These are phyloP conservation scores for Eurotiales sp. DNA, from an alignment of 2,329 filamentous ascomycete species.

Conservation along the genomic window DNA sequence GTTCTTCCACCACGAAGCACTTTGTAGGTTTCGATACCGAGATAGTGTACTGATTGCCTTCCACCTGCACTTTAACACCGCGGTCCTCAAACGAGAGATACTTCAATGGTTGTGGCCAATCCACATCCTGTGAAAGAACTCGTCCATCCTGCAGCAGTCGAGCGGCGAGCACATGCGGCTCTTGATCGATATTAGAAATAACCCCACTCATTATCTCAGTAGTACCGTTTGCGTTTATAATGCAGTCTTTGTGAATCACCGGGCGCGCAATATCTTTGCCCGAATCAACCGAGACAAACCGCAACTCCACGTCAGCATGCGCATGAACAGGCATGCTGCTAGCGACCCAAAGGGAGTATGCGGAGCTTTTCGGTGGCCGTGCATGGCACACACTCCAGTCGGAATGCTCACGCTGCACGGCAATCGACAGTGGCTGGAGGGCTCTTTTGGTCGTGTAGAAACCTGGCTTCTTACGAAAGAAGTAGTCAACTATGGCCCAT, in stretches of 20 bases:
- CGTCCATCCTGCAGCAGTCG: not conserved
- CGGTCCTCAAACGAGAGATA: not conserved
- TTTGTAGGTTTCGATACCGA: conserved; percentile 6
- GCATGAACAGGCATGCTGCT: not conserved
- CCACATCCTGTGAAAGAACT: not conserved
- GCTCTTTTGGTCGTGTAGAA: conserved; percentile 59
- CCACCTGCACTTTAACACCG: not conserved
- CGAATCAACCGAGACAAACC: not conserved
- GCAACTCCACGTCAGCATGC: not conserved
- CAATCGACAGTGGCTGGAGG: conserved; percentile 54
- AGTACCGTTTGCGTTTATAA: not conserved
- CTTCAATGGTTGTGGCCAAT: conserved; percentile 5
- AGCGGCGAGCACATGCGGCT: conserved; percentile 4
- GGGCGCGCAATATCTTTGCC: not conserved
- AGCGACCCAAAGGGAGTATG: not conserved
- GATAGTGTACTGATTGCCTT: not conserved
- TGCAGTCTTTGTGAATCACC: not conserved
- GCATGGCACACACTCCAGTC: conserved; percentile 2
- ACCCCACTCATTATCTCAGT: not conserved
- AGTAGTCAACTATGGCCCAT: conserved; percentile 62
- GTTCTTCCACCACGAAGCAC: not conserved
- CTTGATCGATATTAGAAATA: not conserved
- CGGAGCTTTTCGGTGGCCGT: not conserved
- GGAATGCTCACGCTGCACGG: conserved; percentile 44
- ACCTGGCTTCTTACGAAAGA: conserved; percentile 57